Evolutionary conservation across 352 stramenopile species (phyloP).

Genomic region (Globisporangium yorkense): DNA sequence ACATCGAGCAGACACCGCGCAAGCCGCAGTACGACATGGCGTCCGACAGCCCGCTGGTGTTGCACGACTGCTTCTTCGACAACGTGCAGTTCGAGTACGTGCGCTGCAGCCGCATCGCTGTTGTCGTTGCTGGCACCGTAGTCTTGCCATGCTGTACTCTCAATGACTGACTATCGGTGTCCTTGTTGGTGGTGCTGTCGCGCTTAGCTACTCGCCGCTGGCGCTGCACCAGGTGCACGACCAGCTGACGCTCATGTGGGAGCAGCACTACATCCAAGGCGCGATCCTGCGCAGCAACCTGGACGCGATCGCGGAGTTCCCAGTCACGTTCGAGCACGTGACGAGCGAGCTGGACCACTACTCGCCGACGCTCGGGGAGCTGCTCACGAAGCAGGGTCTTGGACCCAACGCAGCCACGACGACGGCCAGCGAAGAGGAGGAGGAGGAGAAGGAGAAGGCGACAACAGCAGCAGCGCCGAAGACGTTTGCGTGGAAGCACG

Average conservation of each 20-base stretch:
- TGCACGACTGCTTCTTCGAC: conserved; percentile 95
- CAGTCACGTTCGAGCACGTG: conserved; percentile 31
- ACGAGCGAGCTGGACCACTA: conserved; percentile 73
- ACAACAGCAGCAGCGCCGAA: conserved; percentile 2
- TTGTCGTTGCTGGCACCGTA: background rate
- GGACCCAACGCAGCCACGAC: background rate
- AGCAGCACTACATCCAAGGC: conserved; percentile 65
- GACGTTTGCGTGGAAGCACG: conserved; percentile 42
- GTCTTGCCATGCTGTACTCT: background rate
- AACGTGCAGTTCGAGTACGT: conserved; percentile 72
- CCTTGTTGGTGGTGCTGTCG: background rate
- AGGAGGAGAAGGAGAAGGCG: conserved; percentile 4
- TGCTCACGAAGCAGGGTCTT: conserved; percentile 51
- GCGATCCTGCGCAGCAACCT: conserved; percentile 72
- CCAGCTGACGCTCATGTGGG: conserved; percentile 83
- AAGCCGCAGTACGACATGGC: conserved; percentile 95
- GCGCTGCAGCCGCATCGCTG: conserved; percentile 10
- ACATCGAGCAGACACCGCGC: conserved; percentile 85
- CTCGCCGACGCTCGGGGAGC: conserved; percentile 61
- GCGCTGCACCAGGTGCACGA: conserved; percentile 71
- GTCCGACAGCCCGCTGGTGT: conserved; percentile 92
- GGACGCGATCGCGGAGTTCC: conserved; percentile 46
- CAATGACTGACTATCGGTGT: conserved; percentile 3
- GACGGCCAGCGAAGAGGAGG: background rate
- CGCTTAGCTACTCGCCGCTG: conserved; percentile 52